phyloP scores from a whole-genome alignment of 495 filamentous ascomycete genomes.

The Xylaria longipes region DNA sequence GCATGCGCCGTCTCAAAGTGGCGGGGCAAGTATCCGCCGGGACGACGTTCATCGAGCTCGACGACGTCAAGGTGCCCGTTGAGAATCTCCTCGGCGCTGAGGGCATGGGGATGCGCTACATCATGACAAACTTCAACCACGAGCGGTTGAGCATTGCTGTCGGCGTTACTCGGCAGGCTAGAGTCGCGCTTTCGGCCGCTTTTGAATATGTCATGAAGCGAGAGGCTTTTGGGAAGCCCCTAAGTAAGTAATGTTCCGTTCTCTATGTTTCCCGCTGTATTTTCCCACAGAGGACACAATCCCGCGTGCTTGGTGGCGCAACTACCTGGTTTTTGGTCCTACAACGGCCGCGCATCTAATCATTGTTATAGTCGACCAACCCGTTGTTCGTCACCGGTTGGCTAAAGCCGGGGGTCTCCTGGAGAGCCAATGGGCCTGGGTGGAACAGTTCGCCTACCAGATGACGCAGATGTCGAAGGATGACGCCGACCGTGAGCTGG shows the following conservation, averaged over 20 bases:
- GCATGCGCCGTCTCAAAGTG: constrained; percentile 68
- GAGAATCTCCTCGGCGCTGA: constrained; percentile 74
- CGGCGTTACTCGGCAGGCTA: constrained; percentile 63
- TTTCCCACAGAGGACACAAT: not conserved
- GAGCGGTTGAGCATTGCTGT: constrained; percentile 73
- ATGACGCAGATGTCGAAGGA: constrained; percentile 67
- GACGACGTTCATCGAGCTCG: constrained; percentile 78
- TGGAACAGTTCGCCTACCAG: constrained; percentile 77
- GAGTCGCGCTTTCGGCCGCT: constrained; percentile 68
- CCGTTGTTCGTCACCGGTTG: constrained; percentile 73
- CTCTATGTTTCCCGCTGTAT: not conserved
- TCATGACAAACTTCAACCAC: constrained; percentile 89
- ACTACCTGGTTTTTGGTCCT: not conserved
- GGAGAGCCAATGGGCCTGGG: constrained; percentile 74
- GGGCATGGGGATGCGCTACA: constrained; percentile 73
- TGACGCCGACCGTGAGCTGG: constrained; percentile 68
- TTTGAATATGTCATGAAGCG: constrained; percentile 74
- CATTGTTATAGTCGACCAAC: constrained; percentile 62
- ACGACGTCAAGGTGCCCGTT: constrained; percentile 73
- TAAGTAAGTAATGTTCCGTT: constrained; percentile 36
- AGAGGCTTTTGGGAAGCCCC: constrained; percentile 76
- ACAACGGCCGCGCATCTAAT: not conserved
- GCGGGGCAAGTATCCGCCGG: constrained; percentile 66
- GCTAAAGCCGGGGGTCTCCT: constrained; percentile 72
- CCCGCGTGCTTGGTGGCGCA: not conserved